Evolutionary conservation across 768 basidiomycete genomes (phyloP).

Genomic region (Suillus subluteus): DNA sequence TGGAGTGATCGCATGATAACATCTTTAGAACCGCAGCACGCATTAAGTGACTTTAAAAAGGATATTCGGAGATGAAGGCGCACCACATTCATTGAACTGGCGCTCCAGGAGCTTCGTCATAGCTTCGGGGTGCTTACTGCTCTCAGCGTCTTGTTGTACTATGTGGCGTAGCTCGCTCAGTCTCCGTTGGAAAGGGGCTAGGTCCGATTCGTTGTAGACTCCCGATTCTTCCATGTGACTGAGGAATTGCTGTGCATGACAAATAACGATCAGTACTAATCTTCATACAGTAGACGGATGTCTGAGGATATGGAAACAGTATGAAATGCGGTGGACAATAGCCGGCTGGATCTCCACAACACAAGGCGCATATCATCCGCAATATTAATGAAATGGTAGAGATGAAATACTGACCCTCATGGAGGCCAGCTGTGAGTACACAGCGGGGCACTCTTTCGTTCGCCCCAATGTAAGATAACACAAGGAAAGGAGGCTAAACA

Average conservation of each 20-base stretch:
- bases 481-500: slow-evolving; percentile 91
- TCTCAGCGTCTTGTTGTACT: slow-evolving; percentile 79
- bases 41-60: slow-evolving; percentile 9
- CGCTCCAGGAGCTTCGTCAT: slow-evolving; percentile 89
- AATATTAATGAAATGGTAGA: slow-evolving; percentile 3
- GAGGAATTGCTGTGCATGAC: slow-evolving; percentile 75
- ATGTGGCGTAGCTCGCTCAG: slow-evolving; percentile 83
- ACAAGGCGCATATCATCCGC: background rate
- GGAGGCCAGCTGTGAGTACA: slow-evolving; percentile 93
- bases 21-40: slow-evolving; percentile 48
- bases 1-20: slow-evolving; percentile 76
- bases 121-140: slow-evolving; percentile 81
- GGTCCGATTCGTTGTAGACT: slow-evolving; percentile 90
- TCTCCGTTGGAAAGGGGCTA: slow-evolving; percentile 84
- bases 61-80: slow-evolving; percentile 35
- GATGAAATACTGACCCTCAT: slow-evolving; percentile 77
- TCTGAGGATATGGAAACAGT: slow-evolving; percentile 16
- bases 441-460: slow-evolving; percentile 91
- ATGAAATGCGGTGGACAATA: slow-evolving; percentile 21
- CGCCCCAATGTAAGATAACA: slow-evolving; percentile 99
- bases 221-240: slow-evolving; percentile 96
- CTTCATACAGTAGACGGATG: background rate
- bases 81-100: slow-evolving; percentile 92
- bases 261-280: slow-evolving; percentile 24
- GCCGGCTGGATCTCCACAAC: background rate